These are phyloP conservation scores for Thalassiosira exigua DNA, from an alignment of 352 stramenopile genomes.

Conservation along the genomic window DNA sequence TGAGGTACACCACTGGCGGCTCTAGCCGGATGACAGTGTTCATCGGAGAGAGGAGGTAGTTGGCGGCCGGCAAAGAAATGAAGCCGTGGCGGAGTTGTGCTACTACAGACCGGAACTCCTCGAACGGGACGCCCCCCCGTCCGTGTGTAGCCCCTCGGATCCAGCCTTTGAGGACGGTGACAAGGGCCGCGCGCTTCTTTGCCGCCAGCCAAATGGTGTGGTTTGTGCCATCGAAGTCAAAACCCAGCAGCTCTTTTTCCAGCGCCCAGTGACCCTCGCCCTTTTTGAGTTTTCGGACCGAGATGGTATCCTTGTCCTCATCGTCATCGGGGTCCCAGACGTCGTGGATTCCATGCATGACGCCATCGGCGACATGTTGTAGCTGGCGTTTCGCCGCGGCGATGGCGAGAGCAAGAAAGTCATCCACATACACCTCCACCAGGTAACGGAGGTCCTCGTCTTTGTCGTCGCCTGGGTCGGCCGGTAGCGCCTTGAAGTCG, in stretches of 20 bases:
- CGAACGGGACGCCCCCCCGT: slow-evolving; percentile 5
- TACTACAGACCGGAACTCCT: too few species aligned
- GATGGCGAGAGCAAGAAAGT: slow-evolving; percentile 25
- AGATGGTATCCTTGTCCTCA: slow-evolving; percentile 10
- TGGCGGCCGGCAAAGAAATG: slow-evolving; percentile 1
- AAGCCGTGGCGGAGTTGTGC: slow-evolving; percentile 22
- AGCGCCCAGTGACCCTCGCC: slow-evolving; percentile 7
- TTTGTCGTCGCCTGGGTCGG: too few species aligned
- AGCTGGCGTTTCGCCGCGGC: slow-evolving; percentile 12
- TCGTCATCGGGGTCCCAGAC: slow-evolving; percentile 21
- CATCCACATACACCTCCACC: slow-evolving; percentile 32
- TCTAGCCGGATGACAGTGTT: too few species aligned
- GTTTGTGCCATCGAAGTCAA: slow-evolving; percentile 14
- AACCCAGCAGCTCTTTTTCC: slow-evolving; percentile 29
- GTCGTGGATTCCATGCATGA: slow-evolving; percentile 36
- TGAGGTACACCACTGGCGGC: not conserved
- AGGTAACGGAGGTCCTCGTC: not conserved
- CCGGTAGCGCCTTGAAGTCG: slow-evolving; percentile 12
- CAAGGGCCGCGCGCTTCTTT: not conserved
- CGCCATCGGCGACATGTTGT: slow-evolving; percentile 9
- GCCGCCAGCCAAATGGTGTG: slow-evolving; percentile 20
- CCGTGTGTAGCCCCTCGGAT: not conserved
- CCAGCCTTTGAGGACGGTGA: slow-evolving; percentile 4
- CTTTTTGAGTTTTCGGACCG: slow-evolving; percentile 27
- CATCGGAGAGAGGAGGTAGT: not conserved